Evolutionary conservation across 768 basidiomycete genomes (phyloP).

Genomic region (Phaeotremella fagi): DNA sequence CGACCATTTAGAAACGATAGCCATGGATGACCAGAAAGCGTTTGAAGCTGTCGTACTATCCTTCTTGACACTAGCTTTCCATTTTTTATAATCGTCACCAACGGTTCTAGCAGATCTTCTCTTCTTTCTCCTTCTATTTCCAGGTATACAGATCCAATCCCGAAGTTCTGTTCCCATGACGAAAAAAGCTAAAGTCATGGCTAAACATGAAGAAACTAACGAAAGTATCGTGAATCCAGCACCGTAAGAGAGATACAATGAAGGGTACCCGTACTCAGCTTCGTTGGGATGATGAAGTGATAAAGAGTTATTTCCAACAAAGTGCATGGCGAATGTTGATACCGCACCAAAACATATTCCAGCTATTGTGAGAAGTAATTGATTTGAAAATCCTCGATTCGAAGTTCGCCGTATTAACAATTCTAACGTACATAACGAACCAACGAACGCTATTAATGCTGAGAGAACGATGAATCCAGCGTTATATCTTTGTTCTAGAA

Average conservation of each 20-base stretch:
- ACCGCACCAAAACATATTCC: slow-evolving; percentile 47
- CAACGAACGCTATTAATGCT: slow-evolving; percentile 44
- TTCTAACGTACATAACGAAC: slow-evolving; percentile 48
- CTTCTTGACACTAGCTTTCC: slow-evolving; percentile 26
- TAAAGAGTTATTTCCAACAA: slow-evolving; percentile 49
- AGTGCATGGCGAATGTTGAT: slow-evolving; percentile 50
- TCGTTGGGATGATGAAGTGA: slow-evolving; percentile 37
- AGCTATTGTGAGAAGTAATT: slow-evolving; percentile 39
- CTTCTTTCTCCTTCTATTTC: slow-evolving; percentile 5
- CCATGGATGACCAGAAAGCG: slow-evolving; percentile 21
- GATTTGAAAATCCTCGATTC: slow-evolving; percentile 44
- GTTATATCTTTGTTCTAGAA: slow-evolving; percentile 37
- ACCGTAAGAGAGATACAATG: slow-evolving; percentile 42
- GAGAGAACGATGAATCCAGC: slow-evolving; percentile 46
- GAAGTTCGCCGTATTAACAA: slow-evolving; percentile 47
- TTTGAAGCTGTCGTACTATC: slow-evolving; percentile 17
- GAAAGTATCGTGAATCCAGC: slow-evolving; percentile 46
- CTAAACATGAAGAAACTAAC: slow-evolving; percentile 39
- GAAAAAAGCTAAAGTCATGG: slow-evolving; percentile 48
- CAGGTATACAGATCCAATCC: slow-evolving; percentile 29
- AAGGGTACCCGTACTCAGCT: slow-evolving; percentile 5
- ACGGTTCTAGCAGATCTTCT: slow-evolving; percentile 5
- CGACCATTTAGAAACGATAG: slow-evolving; percentile 31
- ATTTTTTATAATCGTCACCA: slow-evolving; percentile 35
- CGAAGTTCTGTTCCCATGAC: slow-evolving; percentile 46